Conservation (phyloP, 1,284 basidiomycete species). For the Gomphus sp. region DNA sequence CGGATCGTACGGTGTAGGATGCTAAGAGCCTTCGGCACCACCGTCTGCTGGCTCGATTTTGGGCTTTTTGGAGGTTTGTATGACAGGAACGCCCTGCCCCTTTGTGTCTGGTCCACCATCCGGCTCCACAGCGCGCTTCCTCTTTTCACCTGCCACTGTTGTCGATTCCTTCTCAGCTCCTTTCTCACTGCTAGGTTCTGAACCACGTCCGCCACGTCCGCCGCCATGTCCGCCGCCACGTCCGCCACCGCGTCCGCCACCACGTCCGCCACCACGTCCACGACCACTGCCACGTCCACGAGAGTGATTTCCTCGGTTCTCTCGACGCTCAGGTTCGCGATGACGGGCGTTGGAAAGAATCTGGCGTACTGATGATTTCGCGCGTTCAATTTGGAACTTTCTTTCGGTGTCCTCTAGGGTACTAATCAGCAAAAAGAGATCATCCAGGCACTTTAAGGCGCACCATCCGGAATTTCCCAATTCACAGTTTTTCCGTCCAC, state of each 20-base stretch:
- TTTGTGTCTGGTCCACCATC: conserved; percentile 62
- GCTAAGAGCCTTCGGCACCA: not conserved
- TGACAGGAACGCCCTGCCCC: conserved; percentile 46
- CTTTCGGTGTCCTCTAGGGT: conserved; percentile 51
- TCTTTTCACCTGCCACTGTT: conserved; percentile 45
- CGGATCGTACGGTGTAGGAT: not conserved
- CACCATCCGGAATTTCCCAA: conserved; percentile 54
- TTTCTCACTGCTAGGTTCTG: conserved; percentile 22
- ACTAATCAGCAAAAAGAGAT: not conserved
- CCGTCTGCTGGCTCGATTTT: conserved; percentile 36
- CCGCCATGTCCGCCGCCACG: no score
- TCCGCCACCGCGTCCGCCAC: no score
- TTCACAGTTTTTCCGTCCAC: conserved; percentile 53
- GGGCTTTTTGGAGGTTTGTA: conserved; percentile 47
- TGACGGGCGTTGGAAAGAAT: conserved; percentile 19
- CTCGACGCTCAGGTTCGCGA: conserved; percentile 29
- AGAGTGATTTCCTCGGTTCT: conserved; percentile 33
- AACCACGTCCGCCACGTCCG: conserved; percentile 22
- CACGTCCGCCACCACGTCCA: conserved; percentile 32
- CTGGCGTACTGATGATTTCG: conserved; percentile 51
- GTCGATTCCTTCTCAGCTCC: conserved; percentile 19
- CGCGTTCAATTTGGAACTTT: conserved; percentile 61
- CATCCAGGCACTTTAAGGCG: conserved; percentile 16
- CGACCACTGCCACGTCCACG: conserved; percentile 37
- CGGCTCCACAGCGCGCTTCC: conserved; percentile 64